Base-by-base conservation (phyloP, 352 stramenopile genomes). In the Elongisporangium prolatum region DNA sequence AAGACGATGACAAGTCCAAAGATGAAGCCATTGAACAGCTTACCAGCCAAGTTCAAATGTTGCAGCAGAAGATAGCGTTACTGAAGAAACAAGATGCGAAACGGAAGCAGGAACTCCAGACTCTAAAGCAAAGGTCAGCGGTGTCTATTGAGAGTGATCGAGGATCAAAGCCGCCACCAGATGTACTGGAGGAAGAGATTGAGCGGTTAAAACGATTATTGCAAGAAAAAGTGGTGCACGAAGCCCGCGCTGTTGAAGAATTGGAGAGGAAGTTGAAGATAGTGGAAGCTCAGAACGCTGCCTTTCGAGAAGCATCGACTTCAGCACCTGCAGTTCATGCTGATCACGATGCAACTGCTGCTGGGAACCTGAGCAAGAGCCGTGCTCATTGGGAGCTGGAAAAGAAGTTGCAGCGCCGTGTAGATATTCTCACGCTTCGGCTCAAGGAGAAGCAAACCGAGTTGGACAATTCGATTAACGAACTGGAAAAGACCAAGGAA, bases 201-300 rank as follows among this genome's bases (percentile, higher is more conserved):
- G 75, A 84, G 52, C 76, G 76, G 10, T 48, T 92, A 4, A 81
- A 81, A 61, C 57, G 54, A n/a, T 47, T 74, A 21, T 48, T 91
- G 9, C 81, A 91, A 56, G 84, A 91, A 22, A 73, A 78, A 44
- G 69, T 74, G 16, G 72, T 85, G 20, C 64, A 57, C 21, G 73
- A 90, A 51, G 67, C 69, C 13, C 74, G 71, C 3, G 51, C 59
- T 3, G 60, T 88, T 1, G 80, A 91, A 48, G 72, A 76, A 17
- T 54, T 91, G 17, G 78, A 88, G 55, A 82, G 79, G 60, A 83
- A 88, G 54, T 61, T 93, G 21, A 84, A 88, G 25, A 66, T 94
- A 0, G 60, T 93, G 0, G 68, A 93, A 48, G 84, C 83, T 3
- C 82, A 96, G 53, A 96, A 96, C 40, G 52, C 80, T n/a, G 89